Evolutionary conservation across 179 eudicot species (phyloP).

Genomic region (Amaranthus tricolor): DNA sequence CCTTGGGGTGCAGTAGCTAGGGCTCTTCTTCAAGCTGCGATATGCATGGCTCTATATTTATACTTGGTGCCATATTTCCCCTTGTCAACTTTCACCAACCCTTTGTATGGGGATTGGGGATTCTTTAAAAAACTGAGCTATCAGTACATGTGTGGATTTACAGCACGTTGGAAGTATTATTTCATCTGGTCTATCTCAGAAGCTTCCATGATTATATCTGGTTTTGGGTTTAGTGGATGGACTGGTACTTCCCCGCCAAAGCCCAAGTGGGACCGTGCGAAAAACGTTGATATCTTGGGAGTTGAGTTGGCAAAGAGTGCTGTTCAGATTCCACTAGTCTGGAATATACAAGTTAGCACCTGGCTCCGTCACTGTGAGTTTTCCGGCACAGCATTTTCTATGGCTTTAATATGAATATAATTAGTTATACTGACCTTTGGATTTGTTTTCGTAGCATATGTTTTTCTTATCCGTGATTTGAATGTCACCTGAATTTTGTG

Average conservation of each 20-base stretch:
- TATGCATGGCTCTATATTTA: conserved; percentile 84
- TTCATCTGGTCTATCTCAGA: conserved; percentile 92
- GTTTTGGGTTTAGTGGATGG: conserved; percentile 95
- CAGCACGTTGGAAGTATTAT: conserved; percentile 92
- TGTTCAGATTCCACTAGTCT: conserved; percentile 75
- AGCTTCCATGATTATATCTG: conserved; percentile 74
- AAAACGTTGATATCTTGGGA: conserved; percentile 83
- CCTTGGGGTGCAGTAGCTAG: conserved; percentile 61
- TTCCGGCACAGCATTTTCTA: background rate
- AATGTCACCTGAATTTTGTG: background rate
- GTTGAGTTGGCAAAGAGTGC: conserved; percentile 93
- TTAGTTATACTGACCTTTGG: background rate
- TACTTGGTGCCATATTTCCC: conserved; percentile 72
- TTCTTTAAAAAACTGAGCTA: conserved; percentile 70
- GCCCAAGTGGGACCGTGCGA: conserved; percentile 88
- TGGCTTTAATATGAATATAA: background rate
- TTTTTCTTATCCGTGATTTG: background rate
- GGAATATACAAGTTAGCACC: conserved; percentile 99
- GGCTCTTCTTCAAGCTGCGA: conserved; percentile 79
- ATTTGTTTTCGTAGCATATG: background rate
- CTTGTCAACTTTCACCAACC: conserved; percentile 62
- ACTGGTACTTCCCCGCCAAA: conserved; percentile 61
- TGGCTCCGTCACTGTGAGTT: conserved; percentile 95
- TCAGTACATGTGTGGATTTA: conserved; percentile 82
- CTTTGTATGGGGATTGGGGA: conserved; percentile 67